Percentiles rank a stretch among this genome's conserved stretches.
These are phyloP conservation scores for Geotrichum fermentans DNA, from an alignment of 1,139 yeast genomes.

Conservation along the genomic window DNA sequence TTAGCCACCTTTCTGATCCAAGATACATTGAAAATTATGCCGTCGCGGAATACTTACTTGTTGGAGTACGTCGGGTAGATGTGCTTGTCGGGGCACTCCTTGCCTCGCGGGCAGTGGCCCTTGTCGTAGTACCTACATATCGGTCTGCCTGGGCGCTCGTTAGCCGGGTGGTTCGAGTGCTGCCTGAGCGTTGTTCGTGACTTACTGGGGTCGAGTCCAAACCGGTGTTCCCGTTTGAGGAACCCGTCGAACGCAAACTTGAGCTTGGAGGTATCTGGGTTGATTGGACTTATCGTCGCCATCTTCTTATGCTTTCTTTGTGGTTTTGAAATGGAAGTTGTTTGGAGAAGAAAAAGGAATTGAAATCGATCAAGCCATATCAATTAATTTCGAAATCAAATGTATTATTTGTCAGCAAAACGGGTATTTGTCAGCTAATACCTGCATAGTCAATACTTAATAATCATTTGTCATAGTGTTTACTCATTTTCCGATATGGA, in stretches of 20 bases:
- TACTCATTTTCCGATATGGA: too few species aligned
- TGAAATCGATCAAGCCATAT: too few species aligned
- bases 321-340: background rate
- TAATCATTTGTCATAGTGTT: background rate
- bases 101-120: constrained; percentile 80
- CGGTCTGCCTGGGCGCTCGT: constrained; percentile 57
- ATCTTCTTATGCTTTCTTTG: background rate
- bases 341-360: background rate
- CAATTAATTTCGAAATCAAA: too few species aligned
- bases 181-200: background rate
- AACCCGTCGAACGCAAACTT: constrained; percentile 81
- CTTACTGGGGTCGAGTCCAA: constrained; percentile 54
- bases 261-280: constrained; percentile 40
- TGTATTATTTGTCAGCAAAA: background rate
- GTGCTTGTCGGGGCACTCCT: constrained; percentile 82
- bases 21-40: too few species aligned
- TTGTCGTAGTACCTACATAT: constrained; percentile 74
- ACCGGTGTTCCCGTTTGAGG: constrained; percentile 70
- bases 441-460: background rate
- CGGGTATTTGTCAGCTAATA: too few species aligned
- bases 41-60: too few species aligned
- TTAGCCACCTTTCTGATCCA: too few species aligned
- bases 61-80: constrained; percentile 75
- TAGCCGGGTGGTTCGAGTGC: background rate
- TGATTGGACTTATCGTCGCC: constrained; percentile 14